phyloP scores from a whole-genome alignment of 345 rosid species.

The Litchi chinensis region DNA sequence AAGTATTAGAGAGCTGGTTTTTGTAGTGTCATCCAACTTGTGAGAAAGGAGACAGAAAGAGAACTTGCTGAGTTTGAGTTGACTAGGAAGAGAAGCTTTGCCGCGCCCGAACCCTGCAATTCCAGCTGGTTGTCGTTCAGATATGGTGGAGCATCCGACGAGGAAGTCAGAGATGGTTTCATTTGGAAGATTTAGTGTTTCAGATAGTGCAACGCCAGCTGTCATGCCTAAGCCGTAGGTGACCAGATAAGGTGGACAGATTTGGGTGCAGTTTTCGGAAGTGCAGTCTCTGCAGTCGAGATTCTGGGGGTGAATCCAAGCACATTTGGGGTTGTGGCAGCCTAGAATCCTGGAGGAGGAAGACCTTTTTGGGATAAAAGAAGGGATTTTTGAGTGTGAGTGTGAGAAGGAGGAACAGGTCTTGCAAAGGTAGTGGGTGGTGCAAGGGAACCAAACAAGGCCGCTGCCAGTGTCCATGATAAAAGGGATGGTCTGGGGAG shows the following conservation, averaged over 20 bases:
- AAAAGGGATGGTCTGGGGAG: constrained; percentile 33
- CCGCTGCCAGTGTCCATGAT: constrained; percentile 37
- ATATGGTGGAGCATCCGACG: constrained; percentile 46
- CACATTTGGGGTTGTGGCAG: constrained; percentile 46
- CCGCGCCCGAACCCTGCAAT: constrained; percentile 49
- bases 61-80: constrained; percentile 41
- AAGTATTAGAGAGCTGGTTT: constrained; percentile 31
- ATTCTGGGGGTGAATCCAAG: constrained; percentile 36
- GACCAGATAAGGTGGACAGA: constrained; percentile 43
- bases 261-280: constrained; percentile 29
- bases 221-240: constrained; percentile 41
- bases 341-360: constrained; percentile 37
- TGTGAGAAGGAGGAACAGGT: constrained; percentile 28
- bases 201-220: constrained; percentile 39
- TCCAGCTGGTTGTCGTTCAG: constrained; percentile 41
- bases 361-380: constrained; percentile 40
- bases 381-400: neutral
- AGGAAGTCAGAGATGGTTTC: constrained; percentile 26
- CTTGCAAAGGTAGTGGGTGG: constrained; percentile 40
- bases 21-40: constrained; percentile 32
- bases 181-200: constrained; percentile 32
- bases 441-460: constrained; percentile 50
- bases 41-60: constrained; percentile 47
- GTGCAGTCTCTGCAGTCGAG: constrained; percentile 22
- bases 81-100: constrained; percentile 35